Percentiles rank a stretch among this genome's conserved stretches.
Evolutionary conservation across 306 rosid species (phyloP).

Genomic region (Cicer cuneatum): DNA sequence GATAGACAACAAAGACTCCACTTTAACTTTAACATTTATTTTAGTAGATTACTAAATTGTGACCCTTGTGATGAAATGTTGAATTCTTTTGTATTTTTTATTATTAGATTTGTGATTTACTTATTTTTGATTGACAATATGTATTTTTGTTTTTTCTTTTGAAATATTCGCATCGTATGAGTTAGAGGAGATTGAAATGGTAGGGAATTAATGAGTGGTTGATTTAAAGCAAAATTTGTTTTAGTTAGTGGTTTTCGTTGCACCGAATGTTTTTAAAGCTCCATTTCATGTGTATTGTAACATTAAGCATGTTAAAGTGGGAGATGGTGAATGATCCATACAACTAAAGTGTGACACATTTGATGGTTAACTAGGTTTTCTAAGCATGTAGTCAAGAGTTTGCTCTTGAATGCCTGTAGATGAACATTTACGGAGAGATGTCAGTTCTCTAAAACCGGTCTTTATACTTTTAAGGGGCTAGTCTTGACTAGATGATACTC

Average conservation of each 20-base stretch:
- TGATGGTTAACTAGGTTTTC: background rate
- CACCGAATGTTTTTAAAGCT: background rate
- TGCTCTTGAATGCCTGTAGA: background rate
- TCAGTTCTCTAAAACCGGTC: background rate
- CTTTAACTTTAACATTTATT: too few species aligned
- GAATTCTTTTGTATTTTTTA: too few species aligned
- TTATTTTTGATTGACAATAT: too few species aligned
- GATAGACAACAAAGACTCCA: too few species aligned
- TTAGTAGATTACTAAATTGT: too few species aligned
- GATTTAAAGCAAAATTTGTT: background rate
- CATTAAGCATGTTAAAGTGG: background rate
- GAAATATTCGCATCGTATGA: background rate
- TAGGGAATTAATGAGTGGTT: constrained; percentile 4
- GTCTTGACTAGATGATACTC: background rate
- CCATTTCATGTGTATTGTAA: background rate
- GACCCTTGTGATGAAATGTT: too few species aligned
- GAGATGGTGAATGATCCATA: background rate
- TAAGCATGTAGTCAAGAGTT: background rate
- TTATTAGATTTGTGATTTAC: too few species aligned
- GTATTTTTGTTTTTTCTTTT: too few species aligned
- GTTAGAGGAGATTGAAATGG: background rate
- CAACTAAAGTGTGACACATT: background rate
- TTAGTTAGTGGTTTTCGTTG: too few species aligned
- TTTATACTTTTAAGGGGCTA: background rate
- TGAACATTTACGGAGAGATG: background rate